Percentiles rank a stretch among this genome's conserved stretches.
These are phyloP conservation scores for Macrotyloma uniflorum DNA, from an alignment of 306 rosid species.

Conservation along the genomic window DNA sequence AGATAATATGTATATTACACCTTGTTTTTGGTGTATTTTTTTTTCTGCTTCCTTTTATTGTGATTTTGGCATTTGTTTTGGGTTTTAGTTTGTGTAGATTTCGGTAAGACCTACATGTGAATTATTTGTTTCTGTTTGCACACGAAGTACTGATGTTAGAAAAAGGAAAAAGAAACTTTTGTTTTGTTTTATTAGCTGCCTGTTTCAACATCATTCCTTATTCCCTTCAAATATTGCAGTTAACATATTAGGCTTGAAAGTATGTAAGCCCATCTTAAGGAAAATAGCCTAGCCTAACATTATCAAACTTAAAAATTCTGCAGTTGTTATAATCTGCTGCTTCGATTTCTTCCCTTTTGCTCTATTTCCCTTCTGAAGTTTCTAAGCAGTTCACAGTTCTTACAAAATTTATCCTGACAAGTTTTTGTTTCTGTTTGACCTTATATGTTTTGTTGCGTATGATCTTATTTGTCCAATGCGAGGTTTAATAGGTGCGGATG, in stretches of 20 bases:
- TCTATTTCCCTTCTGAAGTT: conserved; percentile 16
- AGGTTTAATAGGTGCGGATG: conserved; percentile 3
- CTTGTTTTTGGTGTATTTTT: neutral
- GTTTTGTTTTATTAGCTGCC: conserved; percentile 25
- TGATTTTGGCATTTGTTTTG: neutral
- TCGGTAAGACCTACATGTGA: neutral
- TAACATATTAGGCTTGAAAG: neutral
- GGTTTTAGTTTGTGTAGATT: neutral
- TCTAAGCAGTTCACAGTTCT: neutral
- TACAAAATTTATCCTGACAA: neutral
- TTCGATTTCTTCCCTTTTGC: conserved; percentile 28
- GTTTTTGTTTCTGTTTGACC: neutral
- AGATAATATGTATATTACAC: neutral
- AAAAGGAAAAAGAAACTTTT: neutral
- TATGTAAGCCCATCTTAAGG: conserved; percentile 10
- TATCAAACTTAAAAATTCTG: conserved; percentile 19
- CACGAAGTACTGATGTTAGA: neutral
- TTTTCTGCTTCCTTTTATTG: neutral
- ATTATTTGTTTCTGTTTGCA: neutral
- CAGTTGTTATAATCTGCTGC: conserved; percentile 23
- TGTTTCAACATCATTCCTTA: conserved; percentile 28
- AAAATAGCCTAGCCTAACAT: neutral
- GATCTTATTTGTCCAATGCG: neutral
- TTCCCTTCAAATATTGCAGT: conserved; percentile 31
- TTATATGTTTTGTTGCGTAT: conserved; percentile 7